A percentile compares a stretch with the other conserved stretches of the same genome.
These are phyloP conservation scores for Flaveria robusta DNA, from an alignment of 129 eudicot genomes.

Conservation along the genomic window DNA sequence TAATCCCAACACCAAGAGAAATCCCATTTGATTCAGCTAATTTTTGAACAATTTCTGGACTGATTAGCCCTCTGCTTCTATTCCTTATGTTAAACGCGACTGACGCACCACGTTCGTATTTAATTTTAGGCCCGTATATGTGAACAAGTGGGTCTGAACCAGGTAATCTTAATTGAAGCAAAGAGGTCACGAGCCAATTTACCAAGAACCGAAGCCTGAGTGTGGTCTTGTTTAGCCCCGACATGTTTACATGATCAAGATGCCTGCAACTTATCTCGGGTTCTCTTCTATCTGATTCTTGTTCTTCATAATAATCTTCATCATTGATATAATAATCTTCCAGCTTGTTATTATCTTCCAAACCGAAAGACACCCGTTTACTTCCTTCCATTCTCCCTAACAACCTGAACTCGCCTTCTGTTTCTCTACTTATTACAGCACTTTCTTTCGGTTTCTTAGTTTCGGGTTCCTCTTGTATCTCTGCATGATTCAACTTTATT, in stretches of 20 bases:
- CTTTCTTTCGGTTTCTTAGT: conserved; percentile 39
- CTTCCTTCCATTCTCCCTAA: conserved; percentile 46
- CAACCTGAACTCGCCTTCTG: conserved; percentile 43
- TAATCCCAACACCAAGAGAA: conserved; percentile 43
- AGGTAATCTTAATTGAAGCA: conserved; percentile 36
- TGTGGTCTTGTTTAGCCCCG: conserved; percentile 45
- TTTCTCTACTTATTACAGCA: conserved; percentile 45
- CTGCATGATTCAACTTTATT: conserved; percentile 15
- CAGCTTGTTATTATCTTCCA: conserved; percentile 32
- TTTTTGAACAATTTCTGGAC: conserved; percentile 42
- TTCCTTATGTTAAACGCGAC: conserved; percentile 46
- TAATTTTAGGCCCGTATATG: conserved; percentile 47
- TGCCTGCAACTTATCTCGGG: conserved; percentile 45
- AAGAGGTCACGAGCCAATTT: conserved; percentile 48
- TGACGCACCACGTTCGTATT: conserved; percentile 47
- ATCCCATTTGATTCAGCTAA: conserved; percentile 42
- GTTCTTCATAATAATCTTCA: conserved; percentile 40
- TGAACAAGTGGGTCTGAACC: conserved; percentile 41
- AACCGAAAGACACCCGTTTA: conserved; percentile 41
- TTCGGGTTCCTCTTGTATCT: conserved; percentile 42
- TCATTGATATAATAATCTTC: conserved; percentile 37
- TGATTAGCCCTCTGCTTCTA: conserved; percentile 31
- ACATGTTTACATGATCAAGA: conserved; percentile 49
- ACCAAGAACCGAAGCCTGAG: conserved; percentile 42
- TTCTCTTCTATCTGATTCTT: conserved; percentile 43